Base-by-base conservation (phyloP, 257 asterid species). In the Solanum chmielewskii region DNA sequence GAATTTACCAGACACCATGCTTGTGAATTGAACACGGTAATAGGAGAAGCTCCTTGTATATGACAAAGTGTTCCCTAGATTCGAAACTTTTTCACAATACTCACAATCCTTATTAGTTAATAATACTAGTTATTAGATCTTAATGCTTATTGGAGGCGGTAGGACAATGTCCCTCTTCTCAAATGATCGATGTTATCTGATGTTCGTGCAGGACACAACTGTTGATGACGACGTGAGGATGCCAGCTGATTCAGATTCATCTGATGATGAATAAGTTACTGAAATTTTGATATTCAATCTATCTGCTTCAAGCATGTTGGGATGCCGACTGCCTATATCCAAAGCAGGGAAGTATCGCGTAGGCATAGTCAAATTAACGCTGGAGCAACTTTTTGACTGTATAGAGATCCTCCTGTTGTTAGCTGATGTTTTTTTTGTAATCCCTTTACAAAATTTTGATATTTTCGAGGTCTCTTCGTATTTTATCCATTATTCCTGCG, bases 221-320 rank as follows among this genome's bases (percentile, higher is more conserved):
- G 88, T 27, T 78, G 91, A 70, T 44, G 92, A 92, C 88, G 94
- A 94, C 68, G 88, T 90, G 83, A 92, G 91, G 88, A 88, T 90
- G 89, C 86, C 86, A 71, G 75, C 93, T 52, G 94, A 90, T 44
- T 29, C 92, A 27, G 93, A 91, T 86, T 91, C 98, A 23, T 90
- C 97, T 0, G 97, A 92, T 80, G 94, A 95, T 44, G 98, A 93
- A 49, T 93, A 87, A 86, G 11, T 45, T 52, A 44, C 80, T 37
- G 49, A 52, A 37, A 12, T 18, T 52, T n/a, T 76, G 84, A 56
- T 76, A 68, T 47, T 83, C 68, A 27, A 42, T 49, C 37, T 29
- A 5, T 66, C 68, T 81, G 86, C 83, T 56, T 29, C 25, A 20
- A 31, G 33, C 87, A 56, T 86, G 3, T 29, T 39, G 78, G 60